Evolutionary conservation across 2,329 filamentous ascomycete species (phyloP), one percentile per base, ranked within the genome.

Genomic region (Sporothrix brunneoviolacea): DNA sequence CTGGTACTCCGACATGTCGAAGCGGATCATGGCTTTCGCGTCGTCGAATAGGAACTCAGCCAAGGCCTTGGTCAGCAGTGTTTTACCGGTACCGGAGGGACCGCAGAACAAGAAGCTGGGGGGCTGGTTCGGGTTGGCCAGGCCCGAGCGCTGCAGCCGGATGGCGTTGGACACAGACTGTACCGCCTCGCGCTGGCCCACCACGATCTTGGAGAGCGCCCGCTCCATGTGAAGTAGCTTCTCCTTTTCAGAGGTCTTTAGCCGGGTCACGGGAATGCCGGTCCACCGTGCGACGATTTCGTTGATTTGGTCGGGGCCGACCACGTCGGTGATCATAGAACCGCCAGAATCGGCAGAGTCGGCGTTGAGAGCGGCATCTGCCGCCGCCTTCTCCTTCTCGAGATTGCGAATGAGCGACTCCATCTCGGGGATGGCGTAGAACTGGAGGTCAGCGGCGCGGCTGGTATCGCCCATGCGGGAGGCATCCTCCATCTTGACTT

Each of bases 1-100:
- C 69, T 98, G 94, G 68, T 98, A 98, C 69, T 98, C 93, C 5
- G 91, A 97, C 93, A 98, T 98, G 66, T 98, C 93, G 72, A 98
- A 95, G 35, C 93, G 86, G 61, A 98, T 95, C 93, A 98, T 97
- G 30, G 91, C 76, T 73, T 96, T 96, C 22, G 91, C 73, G 60
- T 98, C 93, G 65, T 98, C 93, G 72, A 98, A 98, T 24, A 98
- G 76, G 74, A 98, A 98, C 68, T 98, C 93, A 43, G 93, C 93
- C 53, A 98, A 77, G 15, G 91, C 93, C 70, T 98, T 98, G 57
- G 91, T 97, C 52, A 98, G 82, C 18, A 98, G 75, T 16, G 93
- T 98, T 73, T 98, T 98, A 75, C 93, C 93, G 12, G 93, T 98
- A 74, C 93, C 93, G 0, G 91, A 97, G 13, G 93, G 93, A 74